Evolutionary conservation across 192 early-diverging fungal species (phyloP), one percentile per base, ranked within the genome.

Genomic region (Backusella tarrabulga): DNA sequence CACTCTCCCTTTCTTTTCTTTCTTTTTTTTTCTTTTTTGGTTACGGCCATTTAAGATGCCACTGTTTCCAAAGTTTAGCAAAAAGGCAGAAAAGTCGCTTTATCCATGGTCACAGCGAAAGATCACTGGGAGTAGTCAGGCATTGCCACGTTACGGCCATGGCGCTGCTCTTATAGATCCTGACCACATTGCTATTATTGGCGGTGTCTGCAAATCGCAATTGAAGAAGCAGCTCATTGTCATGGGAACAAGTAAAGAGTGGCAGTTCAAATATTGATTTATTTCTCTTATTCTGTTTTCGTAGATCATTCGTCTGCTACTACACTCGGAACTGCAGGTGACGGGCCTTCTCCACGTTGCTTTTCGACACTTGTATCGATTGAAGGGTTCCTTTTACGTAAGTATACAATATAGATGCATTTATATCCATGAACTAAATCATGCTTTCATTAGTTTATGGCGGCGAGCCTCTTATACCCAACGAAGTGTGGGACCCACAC

Each of bases 361-460:
- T 78, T 78, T 40, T 84, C 86, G 36, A 82, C 81, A 4, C 77
- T 83, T 34, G 82, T 85, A n/a, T 72, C 80, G 9, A 76, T 86
- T 7, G 87, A 83, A 12, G 75, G 81, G 12, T 81, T 83, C 40
- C 73, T 88, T 21, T 75, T 84, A 36, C 79, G 84, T 85, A 82
- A 81, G 72, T 15, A 19, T 32, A 32, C 2, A 32, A 32, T 32
- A 32, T 32, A 32, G 32, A 32, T 32, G 32, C 32, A 32, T 32
- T 32, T 32, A 32, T 32, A 32, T 32, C 32, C 11, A 7, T 35
- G 2, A 34, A 32, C 11, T 5, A 44, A 68, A 17, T 54, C 17
- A 6, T 54, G 46, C 38, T n/a, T 50, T 42, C 21, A 34, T n/a
- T 71, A 85, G 84, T 85, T 6, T 85, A 77, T 68, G 84, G 84